Evolutionary conservation across 164 flowering plant species (phyloP), one percentile per base, ranked within the genome.

Genomic region (Magnolia kwangsiensis): DNA sequence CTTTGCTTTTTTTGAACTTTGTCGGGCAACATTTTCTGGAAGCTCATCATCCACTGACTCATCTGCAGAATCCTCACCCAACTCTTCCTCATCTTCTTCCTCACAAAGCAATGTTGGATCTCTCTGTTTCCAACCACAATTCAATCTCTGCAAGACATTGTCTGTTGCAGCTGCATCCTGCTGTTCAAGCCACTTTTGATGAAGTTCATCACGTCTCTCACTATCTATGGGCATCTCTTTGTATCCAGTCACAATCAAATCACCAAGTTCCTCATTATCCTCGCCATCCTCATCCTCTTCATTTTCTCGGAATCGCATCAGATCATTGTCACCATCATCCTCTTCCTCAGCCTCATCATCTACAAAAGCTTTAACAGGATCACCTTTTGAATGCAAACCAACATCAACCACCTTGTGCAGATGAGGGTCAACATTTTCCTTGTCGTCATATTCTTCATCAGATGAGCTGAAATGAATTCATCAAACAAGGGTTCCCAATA

Each of bases 271-370:
- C 65, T 89, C 95, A 76, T 72, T 73, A 67, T 88, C 94, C 45
- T 78, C 90, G 74, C 72, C 71, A 72, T 88, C 91, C 21, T 84
- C 92, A 31, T 92, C 96, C 59, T 90, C 97, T 51, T 92, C 95
- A 77, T 85, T 80, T 49, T 92, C 98, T 78, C 80, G 76, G 74
- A 84, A 90, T 18, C 85, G 81, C 31, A 76, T 45, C 24, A 74
- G 78, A 74, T 93, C 99, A 81, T 89, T 79, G 79, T 93, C 99
- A 89, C 98, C 88, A 75, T 93, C 96, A 83, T 89, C 94, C 89
- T 95, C 96, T 78, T 90, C 99, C 78, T 84, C 91, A 68, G 99
- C 99, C 82, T 96, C 99, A 7, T 92, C 98, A 81, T 96, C 99
- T 73, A 92, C 80, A 87, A 96, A 96, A 61, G 90, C 88, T 84